Conservation (phyloP, 768 basidiomycete species). For the Rhizopogon vinicolor region DNA sequence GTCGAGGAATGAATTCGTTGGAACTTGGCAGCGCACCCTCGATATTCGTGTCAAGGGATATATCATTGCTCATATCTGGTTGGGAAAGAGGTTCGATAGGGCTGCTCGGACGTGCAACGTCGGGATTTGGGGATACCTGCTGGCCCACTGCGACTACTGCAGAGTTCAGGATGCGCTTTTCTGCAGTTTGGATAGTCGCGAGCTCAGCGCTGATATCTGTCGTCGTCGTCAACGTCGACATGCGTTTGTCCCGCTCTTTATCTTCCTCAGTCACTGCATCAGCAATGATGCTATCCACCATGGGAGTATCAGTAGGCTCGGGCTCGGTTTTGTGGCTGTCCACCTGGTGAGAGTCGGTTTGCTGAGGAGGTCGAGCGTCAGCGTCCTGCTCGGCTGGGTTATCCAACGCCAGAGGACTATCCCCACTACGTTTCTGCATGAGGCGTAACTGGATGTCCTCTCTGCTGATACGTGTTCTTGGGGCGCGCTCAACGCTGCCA, state of each 20-base stretch:
- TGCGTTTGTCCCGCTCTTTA: slow-evolving; percentile 29
- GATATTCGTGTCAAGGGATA: slow-evolving; percentile 18
- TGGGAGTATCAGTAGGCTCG: background rate
- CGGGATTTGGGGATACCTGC: background rate
- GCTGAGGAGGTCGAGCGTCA: background rate
- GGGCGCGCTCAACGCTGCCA: slow-evolving; percentile 12
- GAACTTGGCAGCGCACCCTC: slow-evolving; percentile 5
- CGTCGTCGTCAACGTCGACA: slow-evolving; percentile 30
- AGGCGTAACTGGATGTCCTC: slow-evolving; percentile 51
- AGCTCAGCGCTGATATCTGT: slow-evolving; percentile 41
- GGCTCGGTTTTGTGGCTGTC: background rate
- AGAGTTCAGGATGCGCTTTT: slow-evolving; percentile 32
- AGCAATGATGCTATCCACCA: slow-evolving; percentile 6
- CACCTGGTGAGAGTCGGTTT: background rate
- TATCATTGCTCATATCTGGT: slow-evolving; percentile 9
- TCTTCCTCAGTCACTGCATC: slow-evolving; percentile 12
- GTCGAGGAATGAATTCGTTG: background rate
- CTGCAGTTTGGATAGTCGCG: slow-evolving; percentile 44
- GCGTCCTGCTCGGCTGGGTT: background rate
- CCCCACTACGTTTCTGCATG: slow-evolving; percentile 37
- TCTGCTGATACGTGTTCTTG: slow-evolving; percentile 44
- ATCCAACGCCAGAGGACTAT: slow-evolving; percentile 33
- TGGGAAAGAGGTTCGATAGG: background rate
- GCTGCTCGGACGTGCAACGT: background rate
- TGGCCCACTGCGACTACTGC: slow-evolving; percentile 1